Evolutionary conservation across 768 basidiomycete genomes (phyloP).

Genomic region (Tricholoma matsutake): DNA sequence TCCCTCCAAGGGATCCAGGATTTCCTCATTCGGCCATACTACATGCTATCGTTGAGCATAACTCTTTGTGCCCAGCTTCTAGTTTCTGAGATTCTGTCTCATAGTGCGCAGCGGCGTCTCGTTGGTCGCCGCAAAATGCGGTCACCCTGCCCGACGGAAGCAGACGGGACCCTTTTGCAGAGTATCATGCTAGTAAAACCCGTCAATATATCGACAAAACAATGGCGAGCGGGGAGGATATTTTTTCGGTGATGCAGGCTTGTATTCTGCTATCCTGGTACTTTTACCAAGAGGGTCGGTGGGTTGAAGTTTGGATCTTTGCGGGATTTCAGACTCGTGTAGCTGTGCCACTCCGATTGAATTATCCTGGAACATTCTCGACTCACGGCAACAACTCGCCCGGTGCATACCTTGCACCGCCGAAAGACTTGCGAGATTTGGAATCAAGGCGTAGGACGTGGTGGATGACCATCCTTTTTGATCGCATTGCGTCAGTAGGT

Average conservation of each 20-base stretch:
- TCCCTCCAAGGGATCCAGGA: conserved; percentile 75
- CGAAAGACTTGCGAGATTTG: conserved; percentile 69
- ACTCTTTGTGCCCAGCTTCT: not conserved
- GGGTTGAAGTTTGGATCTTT: conserved; percentile 93
- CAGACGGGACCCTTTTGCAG: conserved; percentile 81
- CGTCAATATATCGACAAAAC: conserved; percentile 84
- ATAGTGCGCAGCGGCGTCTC: conserved; percentile 80
- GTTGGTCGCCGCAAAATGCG: conserved; percentile 74
- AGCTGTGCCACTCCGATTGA: conserved; percentile 76
- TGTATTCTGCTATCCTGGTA: conserved; percentile 87
- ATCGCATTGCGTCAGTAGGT: conserved; percentile 76
- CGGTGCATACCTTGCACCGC: conserved; percentile 77
- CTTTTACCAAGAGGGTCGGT: conserved; percentile 84
- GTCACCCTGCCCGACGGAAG: conserved; percentile 70
- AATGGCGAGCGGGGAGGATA: conserved; percentile 86
- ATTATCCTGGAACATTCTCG: conserved; percentile 83
- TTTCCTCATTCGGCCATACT: conserved; percentile 90
- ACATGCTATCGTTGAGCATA: conserved; percentile 75
- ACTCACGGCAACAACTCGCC: conserved; percentile 65
- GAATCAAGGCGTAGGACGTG: conserved; percentile 80
- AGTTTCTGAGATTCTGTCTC: conserved; percentile 6
- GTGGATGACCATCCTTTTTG: conserved; percentile 91
- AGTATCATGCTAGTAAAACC: conserved; percentile 86
- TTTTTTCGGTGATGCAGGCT: conserved; percentile 84
- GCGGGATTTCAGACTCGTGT: conserved; percentile 83